Evolutionary conservation across 345 rosid species (phyloP), one percentile per base, ranked within the genome.

Genomic region (Moricandia arvensis): DNA sequence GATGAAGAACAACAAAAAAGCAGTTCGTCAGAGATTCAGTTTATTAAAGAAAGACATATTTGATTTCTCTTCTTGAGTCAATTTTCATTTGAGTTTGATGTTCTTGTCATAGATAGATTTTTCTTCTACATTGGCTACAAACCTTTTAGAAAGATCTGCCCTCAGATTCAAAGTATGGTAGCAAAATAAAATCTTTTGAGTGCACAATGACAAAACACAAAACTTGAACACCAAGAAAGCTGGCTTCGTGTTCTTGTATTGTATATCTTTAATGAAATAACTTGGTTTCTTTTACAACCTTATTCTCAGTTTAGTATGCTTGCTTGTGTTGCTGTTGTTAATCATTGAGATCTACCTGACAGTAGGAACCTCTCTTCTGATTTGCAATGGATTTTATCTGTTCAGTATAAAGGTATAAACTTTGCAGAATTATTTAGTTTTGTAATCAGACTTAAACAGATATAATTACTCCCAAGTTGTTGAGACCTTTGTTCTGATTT

Each of bases 121-220:
- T 51, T 75, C 49, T 43, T 43, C 63, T 60, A 10, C 34, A 45
- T 68, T 75, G 74, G 69, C 47, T 67, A 45, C 38, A 60, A 68
- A 47, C 62, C 68, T 61, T 61, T 51, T 61, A 76, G 63, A 68
- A 68, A 61, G 69, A 63, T 63, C 80, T 76, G 70, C 69, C 75
- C 70, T 62, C 30, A 7, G 70, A 60, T 75, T 68, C 73, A 11
- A 6, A 26, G 29, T 26, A 45, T 49, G 72, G 72, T 67, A 68
- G 16, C 45, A 51, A 54, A 53, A 17, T 8, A 11, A 69, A 68
- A 69, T 75, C 79, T 69, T 13, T 53, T 63, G 80, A 62, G 80
- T 76, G 80, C 70, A 76, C 80, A 76, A 59, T 69, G 62, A 68
- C 49, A 26, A 17, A 43, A 1, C 49, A 43, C 49, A 34, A 63